Conservation (phyloP, 2,329 filamentous ascomycete genomes). For the Purpureocillium takamizusanense region DNA sequence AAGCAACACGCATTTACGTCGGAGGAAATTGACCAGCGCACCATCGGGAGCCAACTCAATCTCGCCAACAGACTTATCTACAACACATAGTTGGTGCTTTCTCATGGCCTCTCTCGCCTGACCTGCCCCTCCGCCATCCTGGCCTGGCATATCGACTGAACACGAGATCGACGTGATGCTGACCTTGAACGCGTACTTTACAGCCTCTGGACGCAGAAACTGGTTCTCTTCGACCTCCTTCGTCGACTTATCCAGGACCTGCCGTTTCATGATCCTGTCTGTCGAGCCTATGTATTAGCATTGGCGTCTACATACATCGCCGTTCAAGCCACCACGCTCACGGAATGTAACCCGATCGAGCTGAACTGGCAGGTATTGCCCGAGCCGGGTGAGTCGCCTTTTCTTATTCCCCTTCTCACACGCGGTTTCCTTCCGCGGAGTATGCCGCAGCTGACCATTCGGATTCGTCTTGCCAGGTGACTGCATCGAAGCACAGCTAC, state of each 20-base stretch:
- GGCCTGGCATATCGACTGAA: too few relatives aligned
- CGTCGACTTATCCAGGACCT: slow-evolving; percentile 14
- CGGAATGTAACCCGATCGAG: slow-evolving; percentile 33
- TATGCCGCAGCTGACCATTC: too few relatives aligned
- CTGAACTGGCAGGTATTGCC: slow-evolving; percentile 49
- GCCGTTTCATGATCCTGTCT: slow-evolving; percentile 13
- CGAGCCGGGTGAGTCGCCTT: slow-evolving; percentile 22
- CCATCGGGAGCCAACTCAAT: slow-evolving; percentile 23
- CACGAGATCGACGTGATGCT: too few relatives aligned
- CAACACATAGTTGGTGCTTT: slow-evolving; percentile 23
- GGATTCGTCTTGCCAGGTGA: slow-evolving; percentile 6
- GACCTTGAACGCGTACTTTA: background rate
- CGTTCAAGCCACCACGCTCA: slow-evolving; percentile 22
- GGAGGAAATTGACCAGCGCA: slow-evolving; percentile 20
- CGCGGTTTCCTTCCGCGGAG: too few relatives aligned
- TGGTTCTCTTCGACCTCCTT: slow-evolving; percentile 17
- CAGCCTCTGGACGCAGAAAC: slow-evolving; percentile 19
- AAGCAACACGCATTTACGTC: slow-evolving; percentile 15
- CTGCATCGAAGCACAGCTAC: slow-evolving; percentile 20
- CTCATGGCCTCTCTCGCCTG: too few relatives aligned
- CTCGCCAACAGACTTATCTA: slow-evolving; percentile 22
- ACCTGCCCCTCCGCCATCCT: too few relatives aligned
- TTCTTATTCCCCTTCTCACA: too few relatives aligned
- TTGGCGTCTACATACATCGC: slow-evolving; percentile 20
- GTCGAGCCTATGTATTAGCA: slow-evolving; percentile 15